Base-by-base conservation (phyloP, 352 stramenopile genomes). In the Phytophthora brassicae region DNA sequence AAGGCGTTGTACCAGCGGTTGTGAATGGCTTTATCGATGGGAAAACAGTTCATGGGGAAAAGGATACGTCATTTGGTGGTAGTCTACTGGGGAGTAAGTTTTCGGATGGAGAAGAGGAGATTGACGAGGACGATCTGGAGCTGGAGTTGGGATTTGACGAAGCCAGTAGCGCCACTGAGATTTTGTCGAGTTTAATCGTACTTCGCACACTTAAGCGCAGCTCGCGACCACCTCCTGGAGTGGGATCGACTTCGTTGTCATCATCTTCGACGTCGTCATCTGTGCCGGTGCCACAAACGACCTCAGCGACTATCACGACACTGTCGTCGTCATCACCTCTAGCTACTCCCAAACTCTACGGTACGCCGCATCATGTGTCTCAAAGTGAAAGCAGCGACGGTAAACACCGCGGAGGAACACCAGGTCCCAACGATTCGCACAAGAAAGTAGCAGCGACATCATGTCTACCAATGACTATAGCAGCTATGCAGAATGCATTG, bases 141-240 rank as follows among this genome's bases (percentile, higher is more conserved):
- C 54, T 83, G 0, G 81, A 90, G 17, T 52, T 90, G 17, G 77
- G 83, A 20, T 83, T 88, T 42, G 81, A 91, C 51, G 81, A 88
- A 26, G 77, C 75, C 1, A 88, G 70, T 51, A 94, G 79, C 45
- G 84, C 84, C 29, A 94, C 84, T 0, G 83, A 94, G 51, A 84
- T 89, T 29, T 47, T 94, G 49, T 88, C 85, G 13, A 91, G 84
- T 46, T 36, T 92, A 46, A 91, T 94, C 45, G 81, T 94, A 19
- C 66, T 88, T 28, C 81, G 85, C 7, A 88, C 78, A 2, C 70
- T 94, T 5, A 86, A 89, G 57, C 80, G 74, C 17, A 89, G 63
- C 22, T 79, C 77, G 26, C 73, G 79, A 22, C 77, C 79, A 9
- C 42, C 58, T 22, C 69, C 68, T 8, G 46, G 81, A 28, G 56